phyloP scores from a whole-genome alignment of 2,329 filamentous ascomycete genomes.

The Emericellopsis cladophorae region DNA sequence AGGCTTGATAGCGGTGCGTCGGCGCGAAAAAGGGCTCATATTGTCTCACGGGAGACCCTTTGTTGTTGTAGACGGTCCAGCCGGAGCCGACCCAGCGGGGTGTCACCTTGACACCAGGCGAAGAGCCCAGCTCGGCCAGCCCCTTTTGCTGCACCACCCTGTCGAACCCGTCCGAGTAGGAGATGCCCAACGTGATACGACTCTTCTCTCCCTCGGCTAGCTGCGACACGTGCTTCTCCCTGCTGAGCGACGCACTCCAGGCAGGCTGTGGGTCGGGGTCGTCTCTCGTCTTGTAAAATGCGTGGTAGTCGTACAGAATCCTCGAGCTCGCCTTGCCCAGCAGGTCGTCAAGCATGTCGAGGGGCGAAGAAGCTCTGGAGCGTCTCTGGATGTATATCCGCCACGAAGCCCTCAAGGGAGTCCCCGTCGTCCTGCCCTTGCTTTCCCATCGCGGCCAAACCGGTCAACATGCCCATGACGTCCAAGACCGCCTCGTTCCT shows the following conservation, averaged over 20 bases:
- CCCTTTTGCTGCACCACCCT: neutral
- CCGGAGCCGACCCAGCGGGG: neutral
- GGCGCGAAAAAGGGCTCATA: neutral
- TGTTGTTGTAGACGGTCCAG: neutral
- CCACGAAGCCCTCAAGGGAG: neutral
- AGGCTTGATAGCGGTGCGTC: neutral
- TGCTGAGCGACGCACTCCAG: neutral
- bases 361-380: neutral
- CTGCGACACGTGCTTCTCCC: neutral
- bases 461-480: neutral
- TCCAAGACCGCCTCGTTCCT: neutral
- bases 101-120: too few species aligned
- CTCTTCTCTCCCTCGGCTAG: neutral
- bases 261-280: neutral
- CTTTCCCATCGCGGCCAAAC: neutral
- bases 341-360: neutral
- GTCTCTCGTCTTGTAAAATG: too few species aligned
- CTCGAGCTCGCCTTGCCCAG: neutral
- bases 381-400: neutral
- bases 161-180: neutral
- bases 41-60: neutral
- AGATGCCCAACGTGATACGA: neutral
- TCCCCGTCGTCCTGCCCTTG: neutral
- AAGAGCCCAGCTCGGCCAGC: neutral
- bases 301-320: neutral